Conservation (phyloP, 306 rosid genomes). For the Rubus idaeus region DNA sequence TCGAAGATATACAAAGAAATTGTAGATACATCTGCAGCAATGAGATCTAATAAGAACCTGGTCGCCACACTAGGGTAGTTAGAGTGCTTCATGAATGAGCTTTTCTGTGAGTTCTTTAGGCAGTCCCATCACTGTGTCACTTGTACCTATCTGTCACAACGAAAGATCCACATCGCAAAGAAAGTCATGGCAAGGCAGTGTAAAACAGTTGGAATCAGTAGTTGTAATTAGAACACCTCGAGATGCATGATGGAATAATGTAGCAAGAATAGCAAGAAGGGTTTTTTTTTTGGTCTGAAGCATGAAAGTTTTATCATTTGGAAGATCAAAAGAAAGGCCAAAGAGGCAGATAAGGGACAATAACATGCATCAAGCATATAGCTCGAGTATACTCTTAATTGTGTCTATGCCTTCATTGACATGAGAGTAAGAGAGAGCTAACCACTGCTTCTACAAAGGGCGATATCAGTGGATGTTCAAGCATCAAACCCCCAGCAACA, state of each 20-base stretch:
- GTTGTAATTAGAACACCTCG: background rate
- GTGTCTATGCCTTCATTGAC: constrained; percentile 13
- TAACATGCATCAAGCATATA: constrained; percentile 5
- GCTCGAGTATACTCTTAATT: background rate
- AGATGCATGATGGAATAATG: background rate
- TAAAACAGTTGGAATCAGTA: background rate
- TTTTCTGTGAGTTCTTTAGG: constrained; percentile 73
- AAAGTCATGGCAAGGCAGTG: background rate
- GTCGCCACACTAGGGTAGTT: constrained; percentile 23
- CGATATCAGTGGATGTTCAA: constrained; percentile 82
- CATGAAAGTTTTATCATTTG: background rate
- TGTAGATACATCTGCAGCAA: constrained; percentile 4
- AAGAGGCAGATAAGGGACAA: background rate
- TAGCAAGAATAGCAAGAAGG: background rate
- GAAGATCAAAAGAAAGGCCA: background rate
- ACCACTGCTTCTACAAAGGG: constrained; percentile 94
- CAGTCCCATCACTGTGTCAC: constrained; percentile 94
- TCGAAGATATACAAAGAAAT: background rate
- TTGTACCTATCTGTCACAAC: constrained; percentile 63
- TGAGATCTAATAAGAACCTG: background rate
- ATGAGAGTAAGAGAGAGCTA: constrained; percentile 30
- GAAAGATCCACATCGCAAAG: constrained; percentile 10
- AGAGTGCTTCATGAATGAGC: constrained; percentile 66
- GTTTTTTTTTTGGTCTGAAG: too few species aligned
- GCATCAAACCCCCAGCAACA: constrained; percentile 90